Conservation (phyloP, 2,329 filamentous ascomycete genomes). For the Claviceps sorghi region DNA sequence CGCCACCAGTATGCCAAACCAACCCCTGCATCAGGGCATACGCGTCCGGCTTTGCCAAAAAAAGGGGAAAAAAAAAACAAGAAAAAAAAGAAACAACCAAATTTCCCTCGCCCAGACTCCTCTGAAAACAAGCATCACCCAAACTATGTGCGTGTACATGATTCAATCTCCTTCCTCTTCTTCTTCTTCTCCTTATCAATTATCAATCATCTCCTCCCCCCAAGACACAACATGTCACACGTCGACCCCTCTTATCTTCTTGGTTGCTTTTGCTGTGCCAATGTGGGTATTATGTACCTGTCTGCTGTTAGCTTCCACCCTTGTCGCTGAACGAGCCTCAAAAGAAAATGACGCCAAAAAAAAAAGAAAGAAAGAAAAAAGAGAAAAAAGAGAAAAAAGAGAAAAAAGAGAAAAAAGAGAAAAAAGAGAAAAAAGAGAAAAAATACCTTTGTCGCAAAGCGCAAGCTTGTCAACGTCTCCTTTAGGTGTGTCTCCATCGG, state of each 20-base stretch:
- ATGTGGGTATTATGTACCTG: conserved; percentile 82
- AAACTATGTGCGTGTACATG: neutral
- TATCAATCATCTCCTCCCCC: neutral
- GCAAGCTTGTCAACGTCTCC: conserved; percentile 86
- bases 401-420: no score
- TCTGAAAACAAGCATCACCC: neutral
- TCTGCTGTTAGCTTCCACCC: conserved; percentile 3
- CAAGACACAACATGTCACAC: neutral
- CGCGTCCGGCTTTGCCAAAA: neutral
- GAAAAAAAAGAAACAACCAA: no score
- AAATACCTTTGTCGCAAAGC: conserved; percentile 83
- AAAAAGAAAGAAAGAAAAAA: neutral
- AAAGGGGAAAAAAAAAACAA: no score
- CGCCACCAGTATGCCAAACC: no score
- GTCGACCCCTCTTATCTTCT: conserved; percentile 33
- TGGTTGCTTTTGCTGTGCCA: conserved; percentile 67
- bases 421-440: neutral
- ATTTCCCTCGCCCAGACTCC: no score
- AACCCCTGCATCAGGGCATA: no score
- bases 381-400: neutral
- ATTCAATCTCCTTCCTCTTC: neutral
- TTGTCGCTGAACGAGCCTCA: neutral
- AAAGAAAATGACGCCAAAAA: neutral
- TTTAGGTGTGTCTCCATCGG: conserved; percentile 80
- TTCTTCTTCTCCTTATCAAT: no score